phyloP scores from a whole-genome alignment of 495 filamentous ascomycete genomes.

The Aspergillus cristatus region DNA sequence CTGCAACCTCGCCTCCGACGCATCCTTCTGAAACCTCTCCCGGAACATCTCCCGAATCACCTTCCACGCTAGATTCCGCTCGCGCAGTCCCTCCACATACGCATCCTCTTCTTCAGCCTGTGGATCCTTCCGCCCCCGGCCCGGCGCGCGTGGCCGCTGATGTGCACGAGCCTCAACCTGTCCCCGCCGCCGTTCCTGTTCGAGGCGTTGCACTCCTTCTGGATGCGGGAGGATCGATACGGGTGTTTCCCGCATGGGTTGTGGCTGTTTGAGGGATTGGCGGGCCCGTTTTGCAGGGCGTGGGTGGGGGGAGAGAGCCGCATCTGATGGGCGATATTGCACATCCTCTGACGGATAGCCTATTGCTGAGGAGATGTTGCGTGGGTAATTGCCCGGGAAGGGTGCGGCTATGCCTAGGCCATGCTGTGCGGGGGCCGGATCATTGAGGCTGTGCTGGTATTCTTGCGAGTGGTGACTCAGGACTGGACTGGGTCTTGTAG shows the following conservation, averaged over 20 bases:
- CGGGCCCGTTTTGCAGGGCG: constrained; percentile 20
- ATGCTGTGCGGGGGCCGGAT: constrained; percentile 16
- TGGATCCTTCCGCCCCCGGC: constrained; percentile 34
- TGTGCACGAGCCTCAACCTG: constrained; percentile 16
- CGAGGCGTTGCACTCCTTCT: constrained; percentile 28
- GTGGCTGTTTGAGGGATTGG: constrained; percentile 15
- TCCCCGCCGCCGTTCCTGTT: constrained; percentile 24
- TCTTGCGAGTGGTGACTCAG: constrained; percentile 34
- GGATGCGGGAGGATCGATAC: constrained; percentile 32
- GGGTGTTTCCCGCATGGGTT: constrained; percentile 19
- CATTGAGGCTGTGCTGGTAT: constrained; percentile 24
- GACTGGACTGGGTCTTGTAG: constrained; percentile 25
- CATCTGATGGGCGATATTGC: constrained; percentile 17
- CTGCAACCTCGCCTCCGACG: constrained; percentile 60
- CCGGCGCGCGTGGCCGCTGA: constrained; percentile 30
- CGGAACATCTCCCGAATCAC: constrained; percentile 55
- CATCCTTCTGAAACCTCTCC: constrained; percentile 52
- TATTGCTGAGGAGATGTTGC: constrained; percentile 17
- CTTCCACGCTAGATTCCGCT: constrained; percentile 62
- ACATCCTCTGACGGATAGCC: constrained; percentile 13
- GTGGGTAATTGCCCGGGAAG: constrained; percentile 27
- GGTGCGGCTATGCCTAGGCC: constrained; percentile 33
- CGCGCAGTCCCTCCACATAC: constrained; percentile 57
- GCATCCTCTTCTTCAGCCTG: constrained; percentile 57
- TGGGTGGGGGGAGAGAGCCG: constrained; percentile 17